Conservation (phyloP, 169 alveolate genomes). For the Plasmodium fragile region DNA sequence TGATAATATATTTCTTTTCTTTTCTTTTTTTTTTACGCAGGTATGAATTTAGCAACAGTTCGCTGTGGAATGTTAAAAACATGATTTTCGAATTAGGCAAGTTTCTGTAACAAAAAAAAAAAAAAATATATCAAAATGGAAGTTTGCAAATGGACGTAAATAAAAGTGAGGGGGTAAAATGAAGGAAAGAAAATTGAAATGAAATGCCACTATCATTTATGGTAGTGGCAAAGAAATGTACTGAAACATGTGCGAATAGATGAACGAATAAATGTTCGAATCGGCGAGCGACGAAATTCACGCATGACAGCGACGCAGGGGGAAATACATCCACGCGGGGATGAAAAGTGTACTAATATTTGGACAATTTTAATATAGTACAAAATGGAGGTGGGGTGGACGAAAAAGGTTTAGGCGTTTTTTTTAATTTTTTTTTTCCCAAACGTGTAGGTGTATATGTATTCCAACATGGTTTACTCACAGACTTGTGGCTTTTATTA, state of each 20-base stretch:
- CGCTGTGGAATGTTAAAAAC: slow-evolving; percentile 8
- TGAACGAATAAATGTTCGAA: neutral
- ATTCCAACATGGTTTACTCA: neutral
- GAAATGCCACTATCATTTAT: neutral
- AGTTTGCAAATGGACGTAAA: neutral
- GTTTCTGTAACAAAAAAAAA: slow-evolving; percentile 10
- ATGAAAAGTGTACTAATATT: neutral
- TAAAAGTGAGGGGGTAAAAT: neutral
- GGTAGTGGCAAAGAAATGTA: neutral
- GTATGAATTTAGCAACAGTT: slow-evolving; percentile 25
- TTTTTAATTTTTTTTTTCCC: neutral
- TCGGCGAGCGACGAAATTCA: neutral
- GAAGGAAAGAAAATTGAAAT: no score
- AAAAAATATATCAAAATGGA: neutral
- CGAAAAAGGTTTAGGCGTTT: neutral
- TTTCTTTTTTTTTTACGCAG: slow-evolving; percentile 27
- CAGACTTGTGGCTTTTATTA: neutral
- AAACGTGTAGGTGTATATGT: no score
- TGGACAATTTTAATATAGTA: neutral
- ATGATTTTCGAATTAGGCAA: slow-evolving; percentile 36
- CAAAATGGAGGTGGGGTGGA: neutral
- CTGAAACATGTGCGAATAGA: no score
- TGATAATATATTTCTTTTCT: neutral
- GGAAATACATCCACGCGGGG: neutral
- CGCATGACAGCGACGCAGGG: no score